phyloP scores from a whole-genome alignment of 2,329 filamentous ascomycete genomes.

The Colletotrichum sp. region DNA sequence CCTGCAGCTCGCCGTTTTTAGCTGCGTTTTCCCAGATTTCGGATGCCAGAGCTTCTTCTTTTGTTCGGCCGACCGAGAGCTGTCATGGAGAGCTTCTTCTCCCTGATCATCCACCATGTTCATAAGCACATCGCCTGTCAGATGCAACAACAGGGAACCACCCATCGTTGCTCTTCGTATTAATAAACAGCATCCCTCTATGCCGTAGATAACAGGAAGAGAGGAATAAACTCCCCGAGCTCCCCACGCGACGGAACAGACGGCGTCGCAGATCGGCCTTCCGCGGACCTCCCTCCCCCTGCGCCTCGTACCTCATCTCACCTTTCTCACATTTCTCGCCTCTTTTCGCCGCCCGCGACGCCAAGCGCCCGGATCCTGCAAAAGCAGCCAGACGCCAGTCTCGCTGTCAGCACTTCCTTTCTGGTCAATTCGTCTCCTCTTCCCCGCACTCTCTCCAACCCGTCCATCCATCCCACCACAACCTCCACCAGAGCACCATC shows the following conservation, averaged over 20 bases:
- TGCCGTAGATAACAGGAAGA: neutral
- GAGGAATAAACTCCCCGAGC: neutral
- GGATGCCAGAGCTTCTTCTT: neutral
- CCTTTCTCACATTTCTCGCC: neutral
- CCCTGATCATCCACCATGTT: neutral
- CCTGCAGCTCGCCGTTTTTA: neutral
- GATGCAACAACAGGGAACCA: neutral
- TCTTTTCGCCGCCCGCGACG: neutral
- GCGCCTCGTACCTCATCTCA: neutral
- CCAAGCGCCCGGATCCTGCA: neutral
- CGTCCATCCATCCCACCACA: neutral
- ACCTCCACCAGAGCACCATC: neutral
- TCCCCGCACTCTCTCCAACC: neutral
- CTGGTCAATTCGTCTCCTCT: neutral
- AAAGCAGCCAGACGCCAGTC: neutral
- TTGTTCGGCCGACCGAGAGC: neutral
- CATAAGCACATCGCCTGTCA: neutral
- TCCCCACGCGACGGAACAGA: neutral
- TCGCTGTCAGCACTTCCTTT: neutral
- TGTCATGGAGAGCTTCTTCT: neutral
- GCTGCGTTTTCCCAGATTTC: neutral
- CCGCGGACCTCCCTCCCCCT: neutral
- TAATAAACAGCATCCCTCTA: neutral
- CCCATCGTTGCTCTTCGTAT: neutral
- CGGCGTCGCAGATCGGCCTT: slow-evolving; percentile 15